These are phyloP conservation scores for Boletus vermiculosoides DNA, from an alignment of 768 basidiomycete genomes.

Conservation along the genomic window DNA sequence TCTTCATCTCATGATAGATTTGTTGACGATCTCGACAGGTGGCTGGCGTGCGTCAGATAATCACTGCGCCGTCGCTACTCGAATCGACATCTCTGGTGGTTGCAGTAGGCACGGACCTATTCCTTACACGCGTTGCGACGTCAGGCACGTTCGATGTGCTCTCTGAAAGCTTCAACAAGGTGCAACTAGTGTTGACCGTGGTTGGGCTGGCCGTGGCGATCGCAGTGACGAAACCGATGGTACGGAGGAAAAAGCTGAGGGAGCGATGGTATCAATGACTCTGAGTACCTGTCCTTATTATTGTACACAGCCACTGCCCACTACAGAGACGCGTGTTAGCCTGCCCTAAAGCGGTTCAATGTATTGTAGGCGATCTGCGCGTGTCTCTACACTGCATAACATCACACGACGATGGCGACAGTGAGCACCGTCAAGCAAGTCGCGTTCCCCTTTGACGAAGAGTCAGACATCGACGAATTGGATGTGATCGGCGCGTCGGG, in stretches of 20 bases:
- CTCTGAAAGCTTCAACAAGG: slow-evolving; percentile 90
- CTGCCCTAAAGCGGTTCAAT: slow-evolving; percentile 19
- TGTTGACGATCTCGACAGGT: slow-evolving; percentile 45
- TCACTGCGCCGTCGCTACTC: slow-evolving; percentile 79
- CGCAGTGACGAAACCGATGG: slow-evolving; percentile 78
- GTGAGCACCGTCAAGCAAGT: slow-evolving; percentile 1
- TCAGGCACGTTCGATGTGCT: slow-evolving; percentile 92
- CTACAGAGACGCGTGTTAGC: slow-evolving; percentile 22
- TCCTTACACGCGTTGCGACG: slow-evolving; percentile 80
- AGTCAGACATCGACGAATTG: slow-evolving; percentile 28
- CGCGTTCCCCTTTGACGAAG: slow-evolving; percentile 10
- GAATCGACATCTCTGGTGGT: slow-evolving; percentile 93
- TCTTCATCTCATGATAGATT: not conserved
- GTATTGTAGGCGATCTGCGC: not conserved
- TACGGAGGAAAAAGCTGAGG: slow-evolving; percentile 59
- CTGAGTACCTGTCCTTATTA: not conserved
- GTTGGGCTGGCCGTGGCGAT: slow-evolving; percentile 71
- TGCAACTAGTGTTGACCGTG: slow-evolving; percentile 83
- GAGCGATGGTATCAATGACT: slow-evolving; percentile 68
- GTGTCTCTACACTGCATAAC: not conserved
- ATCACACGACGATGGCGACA: slow-evolving; percentile 1
- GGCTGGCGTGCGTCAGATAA: slow-evolving; percentile 61
- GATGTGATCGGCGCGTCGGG: slow-evolving; percentile 28
- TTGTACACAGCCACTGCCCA: slow-evolving; percentile 12
- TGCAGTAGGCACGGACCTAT: slow-evolving; percentile 85